Conservation (phyloP, 441 rosid species). For the Metrosideros polymorpha region DNA sequence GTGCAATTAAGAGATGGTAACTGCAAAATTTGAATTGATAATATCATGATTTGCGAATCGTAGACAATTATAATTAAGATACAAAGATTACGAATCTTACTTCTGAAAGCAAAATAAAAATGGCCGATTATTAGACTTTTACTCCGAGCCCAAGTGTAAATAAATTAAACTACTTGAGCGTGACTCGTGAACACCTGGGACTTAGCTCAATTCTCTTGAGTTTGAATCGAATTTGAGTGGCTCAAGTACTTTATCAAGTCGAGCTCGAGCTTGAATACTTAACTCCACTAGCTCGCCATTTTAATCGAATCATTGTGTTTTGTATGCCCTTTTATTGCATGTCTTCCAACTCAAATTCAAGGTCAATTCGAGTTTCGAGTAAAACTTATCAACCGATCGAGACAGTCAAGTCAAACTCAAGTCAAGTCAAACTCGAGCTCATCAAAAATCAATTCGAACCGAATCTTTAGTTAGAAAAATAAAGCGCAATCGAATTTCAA, state of each 20-base stretch:
- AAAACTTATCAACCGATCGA: background rate
- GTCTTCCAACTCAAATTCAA: background rate
- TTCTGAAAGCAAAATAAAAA: fast-evolving
- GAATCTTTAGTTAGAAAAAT: background rate
- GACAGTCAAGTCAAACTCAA: fast-evolving
- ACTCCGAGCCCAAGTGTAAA: background rate
- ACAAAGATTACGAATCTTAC: background rate
- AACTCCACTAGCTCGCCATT: background rate
- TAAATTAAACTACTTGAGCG: background rate
- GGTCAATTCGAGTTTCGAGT: background rate
- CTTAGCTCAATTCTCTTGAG: background rate
- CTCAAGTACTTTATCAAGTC: background rate
- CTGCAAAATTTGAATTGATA: background rate
- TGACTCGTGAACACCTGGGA: background rate
- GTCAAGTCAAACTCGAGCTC: background rate
- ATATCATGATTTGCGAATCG: background rate
- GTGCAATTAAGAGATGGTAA: background rate
- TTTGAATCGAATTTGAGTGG: background rate
- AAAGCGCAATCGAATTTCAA: fast-evolving
- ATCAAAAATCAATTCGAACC: background rate
- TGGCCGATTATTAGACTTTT: fast-evolving
- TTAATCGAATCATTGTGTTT: background rate
- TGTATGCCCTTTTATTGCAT: too few species aligned
- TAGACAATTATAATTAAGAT: background rate
- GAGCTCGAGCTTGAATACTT: background rate